Evolutionary conservation across 1,284 basidiomycete species (phyloP), one percentile per base, ranked within the genome.

Genomic region (Moniliella sp.): DNA sequence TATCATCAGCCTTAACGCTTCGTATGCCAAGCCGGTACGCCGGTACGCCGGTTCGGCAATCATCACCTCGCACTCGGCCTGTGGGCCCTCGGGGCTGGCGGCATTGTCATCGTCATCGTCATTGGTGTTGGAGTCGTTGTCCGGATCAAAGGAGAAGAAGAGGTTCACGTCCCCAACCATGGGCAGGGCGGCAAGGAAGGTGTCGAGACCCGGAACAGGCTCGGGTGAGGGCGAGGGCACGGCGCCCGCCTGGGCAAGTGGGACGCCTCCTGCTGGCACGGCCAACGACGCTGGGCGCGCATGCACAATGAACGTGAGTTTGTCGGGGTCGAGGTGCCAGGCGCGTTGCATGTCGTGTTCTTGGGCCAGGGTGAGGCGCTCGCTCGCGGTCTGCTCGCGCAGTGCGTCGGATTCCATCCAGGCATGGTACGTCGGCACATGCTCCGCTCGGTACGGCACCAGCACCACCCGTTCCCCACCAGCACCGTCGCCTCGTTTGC

Each of bases 101-200:
- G 13, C 7, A 18, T 15, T 5, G 21, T 18, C 33, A 11, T 31
- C 30, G 1, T 37, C 36, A 3, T 33, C 32, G 8, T 41, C 34
- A n/a, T n/a, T n/a, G n/a, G n/a, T n/a, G n/a, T n/a, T n/a, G 15
- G 43, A 41, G 16, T 42, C 40, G 16, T 30, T 23, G 15, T 36
- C 43, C 12, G 41, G 33, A 5, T 18, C 18, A 12, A 23, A 15
- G 8, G 44, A 39, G 34, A 91, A 63, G 59, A 93, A 91, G 16
- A 91, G 62, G 56, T 93, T 93, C 25, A 86, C 81, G 54, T 93
- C 84, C 18, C 86, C 86, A 10, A 81, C 67, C 83, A 91, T 86
- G 7, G 67, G 32, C 9, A 18, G 68, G 14, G 73, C 65, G 3
- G 56, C 35, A n/a, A 45, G 33, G 8, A 40, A 33, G 64, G 62